phyloP scores from a whole-genome alignment of 495 filamentous ascomycete genomes.

The Aspergillus cavernicola region DNA sequence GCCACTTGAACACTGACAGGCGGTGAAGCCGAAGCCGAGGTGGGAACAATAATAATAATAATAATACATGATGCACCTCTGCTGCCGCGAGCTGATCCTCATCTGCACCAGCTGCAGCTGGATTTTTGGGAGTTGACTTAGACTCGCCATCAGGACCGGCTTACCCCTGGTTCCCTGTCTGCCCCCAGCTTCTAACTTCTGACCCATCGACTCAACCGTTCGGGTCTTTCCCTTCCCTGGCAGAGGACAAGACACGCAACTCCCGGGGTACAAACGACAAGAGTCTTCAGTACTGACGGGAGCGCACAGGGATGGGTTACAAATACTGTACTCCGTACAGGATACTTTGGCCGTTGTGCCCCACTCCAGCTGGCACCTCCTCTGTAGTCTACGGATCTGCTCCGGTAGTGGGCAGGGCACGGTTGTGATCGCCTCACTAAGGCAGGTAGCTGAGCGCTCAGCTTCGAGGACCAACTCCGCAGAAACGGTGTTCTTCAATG shows the following conservation, averaged over 20 bases:
- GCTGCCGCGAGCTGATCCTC: not conserved
- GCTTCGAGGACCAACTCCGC: not conserved
- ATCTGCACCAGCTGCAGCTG: not conserved
- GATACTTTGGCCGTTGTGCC: not conserved
- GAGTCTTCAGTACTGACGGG: not conserved
- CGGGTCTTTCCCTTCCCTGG: not conserved
- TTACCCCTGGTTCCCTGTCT: not conserved
- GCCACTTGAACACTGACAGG: not conserved
- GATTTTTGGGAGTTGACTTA: not conserved
- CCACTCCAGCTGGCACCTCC: not conserved
- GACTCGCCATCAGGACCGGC: not conserved
- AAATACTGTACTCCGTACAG: not conserved
- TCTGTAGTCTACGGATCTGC: not conserved
- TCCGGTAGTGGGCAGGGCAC: too few species aligned
- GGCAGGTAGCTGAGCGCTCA: not conserved
- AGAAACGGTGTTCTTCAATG: not conserved
- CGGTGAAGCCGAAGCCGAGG: not conserved
- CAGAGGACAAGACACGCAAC: not conserved
- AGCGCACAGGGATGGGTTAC: not conserved
- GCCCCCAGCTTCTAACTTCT: too few species aligned
- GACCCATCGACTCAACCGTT: too few species aligned
- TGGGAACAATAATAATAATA: not conserved
- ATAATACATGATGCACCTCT: not conserved
- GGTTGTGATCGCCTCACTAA: not conserved
- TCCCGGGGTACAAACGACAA: not conserved